Base-by-base conservation (phyloP, 192 early-diverging fungal genomes). In the Podila minutissima region DNA sequence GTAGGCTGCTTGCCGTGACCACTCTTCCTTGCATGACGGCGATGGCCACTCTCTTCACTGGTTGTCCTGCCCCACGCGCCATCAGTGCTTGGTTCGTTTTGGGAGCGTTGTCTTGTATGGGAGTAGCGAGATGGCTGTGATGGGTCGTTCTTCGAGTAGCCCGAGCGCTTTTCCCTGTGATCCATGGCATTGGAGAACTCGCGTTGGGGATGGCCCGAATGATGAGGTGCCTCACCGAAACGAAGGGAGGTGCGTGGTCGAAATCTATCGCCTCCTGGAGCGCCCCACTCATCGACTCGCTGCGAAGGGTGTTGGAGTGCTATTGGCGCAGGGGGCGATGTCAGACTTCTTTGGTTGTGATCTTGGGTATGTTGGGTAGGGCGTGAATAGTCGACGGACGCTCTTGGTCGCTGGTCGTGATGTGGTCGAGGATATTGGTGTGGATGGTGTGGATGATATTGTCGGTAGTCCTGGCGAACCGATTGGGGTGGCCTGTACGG, bases 221-320 rank as follows among this genome's bases (percentile, higher is more conserved):
- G 37, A 59, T 20, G 67, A 3, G 24, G 55, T 13, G 35, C 67
- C 9, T 69, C 67, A 32, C 11, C 67, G 38, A 41, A 69, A 10
- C 57, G 62, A 50, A 72, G 55, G 10, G 70, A 72, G 7, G 64
- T 24, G 4, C 63, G 49, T 19, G 31, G 55, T 4, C 26, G 50
- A 59, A 33, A 59, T 3, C 41, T 26, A 29, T 72, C 51, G 2
- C 32, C 31, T 15, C 51, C 50, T 2, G 38, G n/a, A 19, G 67
- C 26, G 24, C 33, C 53, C 24, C 24, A 26, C n/a, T 2, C 53
- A n/a, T 55, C n/a, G 8, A 55, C 53, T 20, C n/a, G 53, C 2
- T n/a, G 53, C 11, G 20, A 26, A n/a, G 24, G 53, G 53, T 55
- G 53, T n/a, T 22, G 53, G 19, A 22, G 53, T n/a, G 53, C 3